Percentiles rank a stretch among this genome's conserved stretches.
Evolutionary conservation across 1,284 basidiomycete genomes (phyloP).

Genomic region (Ustilago loliicola): DNA sequence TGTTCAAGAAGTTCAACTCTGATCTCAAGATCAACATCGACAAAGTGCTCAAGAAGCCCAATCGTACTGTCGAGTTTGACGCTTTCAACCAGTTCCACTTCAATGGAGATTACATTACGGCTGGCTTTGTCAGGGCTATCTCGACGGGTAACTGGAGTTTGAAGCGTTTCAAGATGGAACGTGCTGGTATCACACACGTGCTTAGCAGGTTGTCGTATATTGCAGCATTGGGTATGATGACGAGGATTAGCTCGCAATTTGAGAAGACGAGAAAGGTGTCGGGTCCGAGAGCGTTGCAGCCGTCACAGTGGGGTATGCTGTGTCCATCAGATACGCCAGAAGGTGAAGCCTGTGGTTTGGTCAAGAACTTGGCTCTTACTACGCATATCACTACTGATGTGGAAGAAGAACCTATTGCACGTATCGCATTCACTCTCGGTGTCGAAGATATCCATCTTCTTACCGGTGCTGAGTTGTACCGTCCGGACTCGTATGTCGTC

Average conservation of each 20-base stretch:
- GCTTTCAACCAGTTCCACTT: constrained; percentile 94
- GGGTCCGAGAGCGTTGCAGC: constrained; percentile 95
- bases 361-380: constrained; percentile 99
- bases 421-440: constrained; percentile 91
- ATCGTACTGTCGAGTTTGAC: constrained; percentile 94
- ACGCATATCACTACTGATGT: constrained; percentile 99
- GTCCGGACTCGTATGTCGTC: constrained; percentile 89
- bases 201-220: constrained; percentile 95
- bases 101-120: constrained; percentile 86
- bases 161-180: constrained; percentile 99
- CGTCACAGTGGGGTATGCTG: constrained; percentile 99
- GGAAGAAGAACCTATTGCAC: constrained; percentile 92
- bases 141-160: constrained; percentile 99
- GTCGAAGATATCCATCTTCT: constrained; percentile 94
- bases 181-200: constrained; percentile 99
- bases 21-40: constrained; percentile 97
- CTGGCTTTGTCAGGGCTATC: constrained; percentile 96
- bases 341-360: constrained; percentile 98
- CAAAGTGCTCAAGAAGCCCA: constrained; percentile 97
- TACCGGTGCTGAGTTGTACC: constrained; percentile 96
- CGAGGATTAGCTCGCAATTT: constrained; percentile 97
- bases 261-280: constrained; percentile 99
- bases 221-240: constrained; percentile 99
- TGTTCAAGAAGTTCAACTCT: constrained; percentile 98
- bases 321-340: constrained; percentile 99